Evolutionary conservation across 192 early-diverging fungal genomes (phyloP), one percentile per base, ranked within the genome.

Genomic region (Obelidium mucronatum): DNA sequence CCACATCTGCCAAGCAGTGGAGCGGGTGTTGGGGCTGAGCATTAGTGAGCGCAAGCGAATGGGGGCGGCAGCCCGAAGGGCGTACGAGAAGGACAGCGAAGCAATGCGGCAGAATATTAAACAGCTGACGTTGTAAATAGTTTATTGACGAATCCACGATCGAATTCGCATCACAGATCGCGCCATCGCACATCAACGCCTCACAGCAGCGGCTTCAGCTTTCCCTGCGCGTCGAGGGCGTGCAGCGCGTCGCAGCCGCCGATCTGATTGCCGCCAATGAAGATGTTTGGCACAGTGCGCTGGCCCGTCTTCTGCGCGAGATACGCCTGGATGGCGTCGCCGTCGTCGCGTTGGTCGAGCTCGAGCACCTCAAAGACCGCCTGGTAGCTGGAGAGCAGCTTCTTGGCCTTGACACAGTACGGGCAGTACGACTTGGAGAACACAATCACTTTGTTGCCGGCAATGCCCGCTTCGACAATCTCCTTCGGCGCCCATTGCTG

Each of bases 401-500:
- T 17, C 79, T 97, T 87, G 64, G 86, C 81, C 40, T 76, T 80
- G 1, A 60, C 31, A 78, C 86, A 87, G 80, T 82, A 85, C 1
- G 82, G 86, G 75, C 86, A 87, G 81, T 85, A 85, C 13, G 63
- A 68, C 62, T 87, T 87, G 80, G 28, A 34, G 63, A 65, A 65
- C 5, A 65, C 63, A 24, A 73, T 60, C 58, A 73, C 51, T 22
- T 55, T 73, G 59, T 89, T 86, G 6, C 70, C 71, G 73, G 92
- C 91, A 63, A 93, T 93, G 19, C 71, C 88, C 55, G 76, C 42
- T 40, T 87, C 87, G 36, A 83, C 53, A 1, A 82, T 81, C 40
- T 74, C 65, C 19, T 60, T 64, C 59, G 91, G 91, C 59, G 51
- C 36, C 67, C n/a, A n/a, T n/a, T n/a, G n/a, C n/a, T n/a, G n/a